Conservation (phyloP, 176 grass and related monocot species). For the Lolium multiflorum region DNA sequence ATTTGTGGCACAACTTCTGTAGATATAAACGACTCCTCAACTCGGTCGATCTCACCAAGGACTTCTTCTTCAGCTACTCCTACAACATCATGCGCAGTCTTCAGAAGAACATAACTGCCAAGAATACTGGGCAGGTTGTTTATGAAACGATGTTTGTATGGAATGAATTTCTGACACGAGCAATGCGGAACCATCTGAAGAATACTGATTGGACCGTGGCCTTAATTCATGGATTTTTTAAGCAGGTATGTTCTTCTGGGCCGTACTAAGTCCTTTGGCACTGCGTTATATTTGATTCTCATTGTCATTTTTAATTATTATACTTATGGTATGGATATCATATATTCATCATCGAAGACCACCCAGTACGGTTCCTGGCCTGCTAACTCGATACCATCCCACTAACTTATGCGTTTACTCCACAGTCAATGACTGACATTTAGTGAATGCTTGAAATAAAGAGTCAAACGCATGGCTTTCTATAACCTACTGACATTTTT, state of each 20-base stretch:
- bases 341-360: slow-evolving; percentile 42
- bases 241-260: slow-evolving; percentile 68
- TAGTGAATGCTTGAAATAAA: slow-evolving; percentile 63
- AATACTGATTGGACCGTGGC: slow-evolving; percentile 90
- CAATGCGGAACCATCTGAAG: slow-evolving; percentile 81
- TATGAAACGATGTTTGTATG: slow-evolving; percentile 99
- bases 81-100: slow-evolving; percentile 98
- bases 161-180: slow-evolving; percentile 91
- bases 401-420: slow-evolving; percentile 49
- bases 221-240: slow-evolving; percentile 92
- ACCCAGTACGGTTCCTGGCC: slow-evolving; percentile 35
- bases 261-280: neutral
- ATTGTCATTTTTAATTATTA: slow-evolving; percentile 40
- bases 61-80: slow-evolving; percentile 99
- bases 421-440: slow-evolving; percentile 43
- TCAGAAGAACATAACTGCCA: slow-evolving; percentile 85
- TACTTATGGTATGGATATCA: slow-evolving; percentile 46
- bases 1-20: slow-evolving; percentile 32
- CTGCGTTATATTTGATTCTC: slow-evolving; percentile 20
- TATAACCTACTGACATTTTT: slow-evolving; percentile 64
- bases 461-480: slow-evolving; percentile 57
- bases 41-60: slow-evolving; percentile 90
- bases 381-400: slow-evolving; percentile 57
- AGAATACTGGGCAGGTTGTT: slow-evolving; percentile 61
- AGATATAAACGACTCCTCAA: slow-evolving; percentile 95